Evolutionary conservation across 495 filamentous ascomycete species (phyloP).

Genomic region (Friedmanniomyces endolithicus): DNA sequence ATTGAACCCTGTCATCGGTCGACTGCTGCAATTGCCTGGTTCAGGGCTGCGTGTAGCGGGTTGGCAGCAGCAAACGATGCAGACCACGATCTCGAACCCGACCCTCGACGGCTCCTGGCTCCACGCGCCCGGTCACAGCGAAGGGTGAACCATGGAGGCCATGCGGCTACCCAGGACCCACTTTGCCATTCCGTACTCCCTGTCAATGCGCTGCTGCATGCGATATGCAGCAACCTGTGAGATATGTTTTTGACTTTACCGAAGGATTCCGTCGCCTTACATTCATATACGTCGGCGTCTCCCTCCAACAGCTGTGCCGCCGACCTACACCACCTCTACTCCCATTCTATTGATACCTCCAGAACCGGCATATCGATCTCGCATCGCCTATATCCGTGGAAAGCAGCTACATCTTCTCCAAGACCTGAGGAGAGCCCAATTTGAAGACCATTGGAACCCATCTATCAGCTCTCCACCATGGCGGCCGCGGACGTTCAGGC

Average conservation of each 20-base stretch:
- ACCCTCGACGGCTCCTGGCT: constrained; percentile 1
- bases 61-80: background rate
- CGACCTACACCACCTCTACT: background rate
- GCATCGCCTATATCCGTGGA: too few species aligned
- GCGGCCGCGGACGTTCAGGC: constrained; percentile 16
- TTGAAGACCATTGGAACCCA: background rate
- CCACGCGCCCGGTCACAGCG: background rate
- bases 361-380: too few species aligned
- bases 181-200: constrained; percentile 2
- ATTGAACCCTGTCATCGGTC: background rate
- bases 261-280: background rate
- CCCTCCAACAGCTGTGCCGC: background rate
- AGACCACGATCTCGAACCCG: constrained; percentile 1
- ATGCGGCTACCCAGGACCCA: background rate
- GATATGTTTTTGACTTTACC: background rate
- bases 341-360: background rate
- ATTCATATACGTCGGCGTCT: background rate
- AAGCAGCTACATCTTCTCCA: too few species aligned
- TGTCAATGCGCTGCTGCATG: background rate
- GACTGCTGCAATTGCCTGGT: background rate
- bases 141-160: constrained; percentile 5
- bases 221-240: background rate
- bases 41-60: background rate
- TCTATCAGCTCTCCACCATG: constrained; percentile 5
- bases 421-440: background rate